Percentiles rank a stretch among this genome's conserved stretches.
Evolutionary conservation across 1,284 basidiomycete genomes (phyloP).

Genomic region (Rhodotorula sp.): DNA sequence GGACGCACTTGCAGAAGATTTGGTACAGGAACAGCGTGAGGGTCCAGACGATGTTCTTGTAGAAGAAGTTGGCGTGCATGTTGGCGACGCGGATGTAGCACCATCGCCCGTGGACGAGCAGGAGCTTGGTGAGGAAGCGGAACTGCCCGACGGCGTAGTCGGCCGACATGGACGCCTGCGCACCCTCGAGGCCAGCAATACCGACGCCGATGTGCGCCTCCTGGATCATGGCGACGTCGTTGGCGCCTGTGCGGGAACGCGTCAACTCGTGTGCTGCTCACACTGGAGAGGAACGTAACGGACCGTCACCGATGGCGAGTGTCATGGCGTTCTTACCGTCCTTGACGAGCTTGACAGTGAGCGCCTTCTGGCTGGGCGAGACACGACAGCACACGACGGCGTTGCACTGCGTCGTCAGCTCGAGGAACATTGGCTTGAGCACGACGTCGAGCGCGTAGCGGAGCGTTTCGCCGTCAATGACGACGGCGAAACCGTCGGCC

Average conservation of each 20-base stretch:
- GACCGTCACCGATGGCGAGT: slow-evolving; percentile 85
- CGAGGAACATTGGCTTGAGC: slow-evolving; percentile 83
- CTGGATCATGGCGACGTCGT: slow-evolving; percentile 97
- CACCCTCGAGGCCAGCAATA: slow-evolving; percentile 89
- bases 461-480: slow-evolving; percentile 94
- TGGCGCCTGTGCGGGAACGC: slow-evolving; percentile 57
- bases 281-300: slow-evolving; percentile 48
- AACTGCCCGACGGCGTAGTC: slow-evolving; percentile 99
- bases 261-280: background rate
- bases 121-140: slow-evolving; percentile 81
- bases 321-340: slow-evolving; percentile 96
- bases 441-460: slow-evolving; percentile 74
- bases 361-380: slow-evolving; percentile 91
- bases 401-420: slow-evolving; percentile 90
- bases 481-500: slow-evolving; percentile 62
- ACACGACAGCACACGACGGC: slow-evolving; percentile 97
- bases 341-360: slow-evolving; percentile 93
- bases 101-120: slow-evolving; percentile 95
- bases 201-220: slow-evolving; percentile 97
- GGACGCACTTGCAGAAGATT: slow-evolving; percentile 72
- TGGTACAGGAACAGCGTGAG: slow-evolving; percentile 93
- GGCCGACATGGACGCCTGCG: slow-evolving; percentile 97
- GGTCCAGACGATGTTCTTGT: slow-evolving; percentile 93
- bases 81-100: slow-evolving; percentile 95
- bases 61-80: slow-evolving; percentile 90